These are phyloP conservation scores for Neurospora sp. DNA, from an alignment of 2,329 filamentous ascomycete species.

Conservation along the genomic window DNA sequence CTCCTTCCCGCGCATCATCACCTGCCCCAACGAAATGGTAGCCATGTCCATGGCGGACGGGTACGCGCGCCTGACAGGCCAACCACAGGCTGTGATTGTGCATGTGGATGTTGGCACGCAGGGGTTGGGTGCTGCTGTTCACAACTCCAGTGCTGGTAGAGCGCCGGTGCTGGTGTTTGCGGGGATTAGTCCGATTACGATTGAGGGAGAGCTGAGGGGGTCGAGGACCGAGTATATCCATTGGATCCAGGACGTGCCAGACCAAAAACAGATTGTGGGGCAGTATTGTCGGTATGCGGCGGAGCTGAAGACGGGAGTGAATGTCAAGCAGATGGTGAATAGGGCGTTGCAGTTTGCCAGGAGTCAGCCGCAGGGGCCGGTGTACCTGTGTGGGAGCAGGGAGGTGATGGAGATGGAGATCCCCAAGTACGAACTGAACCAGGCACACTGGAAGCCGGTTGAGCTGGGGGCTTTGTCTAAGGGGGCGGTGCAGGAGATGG, in stretches of 20 bases:
- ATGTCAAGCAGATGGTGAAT: slow-evolving; percentile 84
- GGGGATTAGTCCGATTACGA: slow-evolving; percentile 30
- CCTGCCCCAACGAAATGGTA: slow-evolving; percentile 71
- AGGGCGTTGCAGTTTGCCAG: slow-evolving; percentile 74
- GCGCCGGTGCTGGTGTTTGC: slow-evolving; percentile 48
- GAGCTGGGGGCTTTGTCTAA: slow-evolving; percentile 51
- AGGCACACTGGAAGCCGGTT: slow-evolving; percentile 61
- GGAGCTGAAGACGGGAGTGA: slow-evolving; percentile 75
- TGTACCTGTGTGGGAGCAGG: slow-evolving; percentile 67
- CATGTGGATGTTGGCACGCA: slow-evolving; percentile 70
- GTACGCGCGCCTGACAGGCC: slow-evolving; percentile 55
- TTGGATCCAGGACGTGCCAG: slow-evolving; percentile 32
- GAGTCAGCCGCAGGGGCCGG: slow-evolving; percentile 67
- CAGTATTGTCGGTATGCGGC: slow-evolving; percentile 80
- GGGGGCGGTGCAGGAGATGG: slow-evolving; percentile 47
- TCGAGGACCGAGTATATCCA: slow-evolving; percentile 33
- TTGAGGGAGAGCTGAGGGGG: slow-evolving; percentile 32
- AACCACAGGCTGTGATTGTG: slow-evolving; percentile 61
- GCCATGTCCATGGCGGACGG: slow-evolving; percentile 68
- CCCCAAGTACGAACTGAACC: slow-evolving; percentile 58
- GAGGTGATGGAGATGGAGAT: slow-evolving; percentile 85
- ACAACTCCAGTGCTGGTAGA: slow-evolving; percentile 60
- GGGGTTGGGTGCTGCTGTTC: slow-evolving; percentile 60
- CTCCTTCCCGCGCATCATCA: slow-evolving; percentile 57
- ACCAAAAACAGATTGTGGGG: slow-evolving; percentile 46